phyloP scores from a whole-genome alignment of 805 yeast species.

The Ogataea polymorpha region DNA sequence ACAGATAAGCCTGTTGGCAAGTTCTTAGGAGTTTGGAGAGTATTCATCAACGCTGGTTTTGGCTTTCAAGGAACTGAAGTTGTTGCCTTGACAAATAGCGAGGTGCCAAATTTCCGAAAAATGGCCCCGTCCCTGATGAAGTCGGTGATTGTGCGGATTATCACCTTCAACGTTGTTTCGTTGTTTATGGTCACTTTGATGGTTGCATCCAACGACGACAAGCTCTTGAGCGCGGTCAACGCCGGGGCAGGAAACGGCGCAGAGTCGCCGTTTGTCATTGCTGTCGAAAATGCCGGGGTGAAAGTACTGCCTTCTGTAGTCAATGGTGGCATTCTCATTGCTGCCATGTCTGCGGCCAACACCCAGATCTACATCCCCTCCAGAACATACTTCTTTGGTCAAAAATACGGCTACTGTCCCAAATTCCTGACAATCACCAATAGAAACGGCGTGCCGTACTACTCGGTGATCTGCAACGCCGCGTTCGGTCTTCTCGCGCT shows the following conservation, averaged over 20 bases:
- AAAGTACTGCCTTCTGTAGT: constrained; percentile 63
- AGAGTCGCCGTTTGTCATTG: constrained; percentile 70
- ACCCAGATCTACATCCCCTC: constrained; percentile 73
- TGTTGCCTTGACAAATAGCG: constrained; percentile 75
- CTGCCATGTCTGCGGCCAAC: constrained; percentile 77
- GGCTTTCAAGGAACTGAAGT: constrained; percentile 79
- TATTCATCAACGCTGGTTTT: constrained; percentile 72
- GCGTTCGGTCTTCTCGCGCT: constrained; percentile 63
- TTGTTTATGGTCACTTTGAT: constrained; percentile 67
- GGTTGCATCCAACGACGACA: constrained; percentile 65
- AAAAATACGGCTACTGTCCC: constrained; percentile 59
- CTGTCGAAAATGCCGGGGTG: constrained; percentile 68
- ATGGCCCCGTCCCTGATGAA: constrained; percentile 71
- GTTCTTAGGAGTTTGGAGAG: constrained; percentile 67
- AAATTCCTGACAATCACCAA: constrained; percentile 46
- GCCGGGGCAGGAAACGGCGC: constrained; percentile 40
- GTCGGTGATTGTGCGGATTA: constrained; percentile 63
- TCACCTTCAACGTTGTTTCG: constrained; percentile 62
- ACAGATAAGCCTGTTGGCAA: constrained; percentile 8
- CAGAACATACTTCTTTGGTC: constrained; percentile 62
- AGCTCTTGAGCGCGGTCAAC: constrained; percentile 30
- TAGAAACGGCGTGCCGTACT: constrained; percentile 58
- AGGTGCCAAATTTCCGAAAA: constrained; percentile 64
- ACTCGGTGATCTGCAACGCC: constrained; percentile 55
- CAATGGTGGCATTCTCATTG: constrained; percentile 64